A percentile compares a stretch with the other conserved stretches of the same genome.
Conservation (phyloP, 2,329 filamentous ascomycete species). For the Trichoderma breve region DNA sequence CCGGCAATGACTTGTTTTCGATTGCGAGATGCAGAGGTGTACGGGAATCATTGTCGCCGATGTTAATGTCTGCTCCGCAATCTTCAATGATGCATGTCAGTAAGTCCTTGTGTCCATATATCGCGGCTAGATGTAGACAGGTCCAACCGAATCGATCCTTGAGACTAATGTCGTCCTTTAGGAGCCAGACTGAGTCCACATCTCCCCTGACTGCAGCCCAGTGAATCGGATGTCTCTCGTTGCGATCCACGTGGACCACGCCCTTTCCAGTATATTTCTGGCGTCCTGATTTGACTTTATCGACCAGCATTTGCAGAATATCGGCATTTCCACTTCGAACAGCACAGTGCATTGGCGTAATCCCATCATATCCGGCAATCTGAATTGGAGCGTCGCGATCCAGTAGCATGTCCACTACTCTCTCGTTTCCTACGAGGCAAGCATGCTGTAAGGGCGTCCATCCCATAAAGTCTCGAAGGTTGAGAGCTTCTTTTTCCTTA, state of each 20-base stretch:
- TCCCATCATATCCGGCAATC: background rate
- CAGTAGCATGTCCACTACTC: background rate
- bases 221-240: slow-evolving; percentile 3
- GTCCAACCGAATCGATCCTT: background rate
- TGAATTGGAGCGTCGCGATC: background rate
- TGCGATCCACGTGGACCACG: background rate
- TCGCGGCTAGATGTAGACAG: background rate
- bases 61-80: background rate
- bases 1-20: background rate
- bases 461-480: background rate
- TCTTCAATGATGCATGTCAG: background rate
- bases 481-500: background rate
- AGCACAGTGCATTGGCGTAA: slow-evolving; percentile 11
- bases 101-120: background rate
- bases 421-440: background rate
- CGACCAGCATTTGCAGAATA: background rate
- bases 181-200: background rate
- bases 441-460: slow-evolving; percentile 15
- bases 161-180: background rate
- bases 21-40: slow-evolving; percentile 5
- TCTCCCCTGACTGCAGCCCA: slow-evolving; percentile 4
- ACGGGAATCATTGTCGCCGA: background rate
- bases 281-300: background rate
- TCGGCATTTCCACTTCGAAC: background rate
- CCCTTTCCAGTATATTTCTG: background rate